A percentile compares a stretch with the other conserved stretches of the same genome.
Conservation (phyloP, 106 monocot species). For the Acorus calamus region DNA sequence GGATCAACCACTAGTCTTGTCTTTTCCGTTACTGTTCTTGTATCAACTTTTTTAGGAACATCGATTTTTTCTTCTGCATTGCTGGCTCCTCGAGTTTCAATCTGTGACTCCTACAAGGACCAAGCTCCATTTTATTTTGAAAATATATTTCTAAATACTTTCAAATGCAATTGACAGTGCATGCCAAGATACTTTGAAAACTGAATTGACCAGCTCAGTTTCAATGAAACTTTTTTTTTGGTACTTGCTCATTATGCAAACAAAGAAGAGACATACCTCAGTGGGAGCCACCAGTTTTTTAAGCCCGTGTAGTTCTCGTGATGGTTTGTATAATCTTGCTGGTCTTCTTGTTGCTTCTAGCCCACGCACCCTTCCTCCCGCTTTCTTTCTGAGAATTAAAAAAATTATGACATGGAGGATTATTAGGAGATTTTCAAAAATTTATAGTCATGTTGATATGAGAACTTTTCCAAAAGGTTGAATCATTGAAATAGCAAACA, state of each 20-base stretch:
- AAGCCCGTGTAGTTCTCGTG: constrained; percentile 22
- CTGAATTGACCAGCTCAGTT: too few species aligned
- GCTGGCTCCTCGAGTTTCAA: constrained; percentile 17
- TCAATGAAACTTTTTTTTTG: too few species aligned
- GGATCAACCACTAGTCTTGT: constrained; percentile 35
- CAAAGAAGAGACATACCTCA: constrained; percentile 45
- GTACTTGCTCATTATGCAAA: too few species aligned
- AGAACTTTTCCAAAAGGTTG: too few species aligned
- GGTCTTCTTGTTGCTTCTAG: constrained; percentile 33
- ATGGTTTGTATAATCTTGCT: constrained; percentile 34
- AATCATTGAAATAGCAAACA: too few species aligned
- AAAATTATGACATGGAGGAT: too few species aligned
- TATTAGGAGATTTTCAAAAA: too few species aligned
- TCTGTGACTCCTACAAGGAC: constrained; percentile 25
- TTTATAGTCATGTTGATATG: too few species aligned
- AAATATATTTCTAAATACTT: not conserved
- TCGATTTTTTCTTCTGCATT: constrained; percentile 20
- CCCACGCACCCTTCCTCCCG: constrained; percentile 25
- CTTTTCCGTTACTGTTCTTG: constrained; percentile 36
- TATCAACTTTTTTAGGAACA: constrained; percentile 23
- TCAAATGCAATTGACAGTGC: too few species aligned
- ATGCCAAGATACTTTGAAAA: too few species aligned
- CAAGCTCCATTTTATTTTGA: not conserved
- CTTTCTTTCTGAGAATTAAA: constrained; percentile 34
- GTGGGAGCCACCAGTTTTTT: constrained; percentile 20